Base-by-base conservation (phyloP, 1,284 basidiomycete genomes). In the Pseudozyma sp. region DNA sequence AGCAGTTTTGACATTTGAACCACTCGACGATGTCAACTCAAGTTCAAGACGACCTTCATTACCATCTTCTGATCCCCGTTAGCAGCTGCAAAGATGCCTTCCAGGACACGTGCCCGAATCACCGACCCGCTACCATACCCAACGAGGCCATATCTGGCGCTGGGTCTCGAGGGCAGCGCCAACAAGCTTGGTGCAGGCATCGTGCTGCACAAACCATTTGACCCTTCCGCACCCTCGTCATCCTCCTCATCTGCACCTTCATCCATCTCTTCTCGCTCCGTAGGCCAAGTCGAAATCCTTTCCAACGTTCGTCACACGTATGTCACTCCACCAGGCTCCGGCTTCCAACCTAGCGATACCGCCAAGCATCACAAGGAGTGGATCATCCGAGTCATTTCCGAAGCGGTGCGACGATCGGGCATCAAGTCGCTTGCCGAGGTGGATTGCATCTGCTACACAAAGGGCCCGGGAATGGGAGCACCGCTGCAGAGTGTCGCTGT, bases 401-500 rank as follows among this genome's bases (percentile, higher is more conserved):
- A 94, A 81, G 91, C 93, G 14, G 84, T 97, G n/a, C 86, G 87
- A 40, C 88, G 91, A 68, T 92, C 93, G 5, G 88, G 87, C 0
- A 54, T 82, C 40, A 85, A 92, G 13, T 88, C 88, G 9, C 88
- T 98, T 79, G 87, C 89, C 61, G 90, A 94, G 68, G 80, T 98
- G 43, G 93, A 97, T 81, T 96, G 94, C 78, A 95, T 99, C 54
- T 97, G 95, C 82, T 99, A 91, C 84, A 99, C 96, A 0, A 96
- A 98, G 88, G 96, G 95, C 91, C 97, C 97, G 7, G 97, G 97
- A 0, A 99, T 99, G 97, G 97, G 97, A 52, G 94, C 94, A 45
- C 96, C 96, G 0, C 86, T 99, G 14, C 94, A 97, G 81, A 94
- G 94, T 4, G 94, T 98, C 16, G 95, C 94, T 0, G 86, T 99